Percentiles rank a stretch among this genome's conserved stretches.
Conservation (phyloP, 495 filamentous ascomycete species). For the Hyaloscypha hepaticicola region DNA sequence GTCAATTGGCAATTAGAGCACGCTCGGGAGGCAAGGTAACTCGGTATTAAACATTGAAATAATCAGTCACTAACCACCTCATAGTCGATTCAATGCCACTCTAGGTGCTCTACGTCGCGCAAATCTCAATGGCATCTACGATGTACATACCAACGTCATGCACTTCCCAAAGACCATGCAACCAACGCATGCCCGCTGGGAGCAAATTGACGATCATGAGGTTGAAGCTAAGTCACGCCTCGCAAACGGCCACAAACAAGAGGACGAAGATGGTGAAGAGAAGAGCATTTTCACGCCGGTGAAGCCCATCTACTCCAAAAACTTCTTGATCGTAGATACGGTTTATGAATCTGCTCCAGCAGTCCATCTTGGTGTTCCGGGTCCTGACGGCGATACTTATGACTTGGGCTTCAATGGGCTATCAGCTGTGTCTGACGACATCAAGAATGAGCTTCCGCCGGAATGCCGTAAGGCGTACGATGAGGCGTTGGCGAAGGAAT, state of each 20-base stretch:
- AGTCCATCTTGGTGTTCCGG: conserved; percentile 55
- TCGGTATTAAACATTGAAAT: conserved; percentile 13
- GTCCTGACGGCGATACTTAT: conserved; percentile 58
- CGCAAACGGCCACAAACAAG: conserved; percentile 25
- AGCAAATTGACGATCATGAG: conserved; percentile 50
- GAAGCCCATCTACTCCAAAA: conserved; percentile 62
- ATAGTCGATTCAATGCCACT: conserved; percentile 76
- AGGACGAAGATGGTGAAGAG: conserved; percentile 25
- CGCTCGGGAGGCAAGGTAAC: conserved; percentile 82
- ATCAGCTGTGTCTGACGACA: conserved; percentile 60
- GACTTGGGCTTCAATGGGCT: conserved; percentile 68
- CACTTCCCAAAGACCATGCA: conserved; percentile 87
- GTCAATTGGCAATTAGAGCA: conserved; percentile 98
- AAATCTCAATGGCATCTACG: conserved; percentile 79
- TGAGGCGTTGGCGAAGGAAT: conserved; percentile 58
- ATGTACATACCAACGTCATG: conserved; percentile 89
- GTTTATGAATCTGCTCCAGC: conserved; percentile 49
- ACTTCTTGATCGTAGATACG: conserved; percentile 74
- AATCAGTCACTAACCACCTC: conserved; percentile 24
- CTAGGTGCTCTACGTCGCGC: conserved; percentile 61
- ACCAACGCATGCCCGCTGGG: conserved; percentile 81
- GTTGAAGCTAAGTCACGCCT: conserved; percentile 11
- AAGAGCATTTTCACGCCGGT: conserved; percentile 60
- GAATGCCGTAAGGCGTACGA: conserved; percentile 72
- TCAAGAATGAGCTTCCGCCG: conserved; percentile 65